Evolutionary conservation across 176 grass and related monocot species (phyloP).

Genomic region (Neostapfia colusana): DNA sequence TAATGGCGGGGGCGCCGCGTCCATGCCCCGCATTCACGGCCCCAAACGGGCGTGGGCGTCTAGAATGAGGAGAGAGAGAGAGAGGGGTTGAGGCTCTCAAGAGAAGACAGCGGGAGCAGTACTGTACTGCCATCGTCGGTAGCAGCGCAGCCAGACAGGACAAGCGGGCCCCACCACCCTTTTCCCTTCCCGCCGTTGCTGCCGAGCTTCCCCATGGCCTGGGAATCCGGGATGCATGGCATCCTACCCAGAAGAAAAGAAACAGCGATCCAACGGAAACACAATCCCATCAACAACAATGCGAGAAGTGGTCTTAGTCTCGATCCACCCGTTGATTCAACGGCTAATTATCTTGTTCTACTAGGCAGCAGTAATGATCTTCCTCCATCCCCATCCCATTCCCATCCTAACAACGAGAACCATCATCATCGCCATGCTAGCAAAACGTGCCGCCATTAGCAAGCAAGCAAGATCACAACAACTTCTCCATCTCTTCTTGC

Average conservation of each 20-base stretch:
- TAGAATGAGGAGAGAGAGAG: not conserved
- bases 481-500: not conserved
- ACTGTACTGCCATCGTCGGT: not conserved
- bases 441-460: constrained; percentile 1
- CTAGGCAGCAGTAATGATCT: not conserved
- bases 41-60: too few relatives aligned
- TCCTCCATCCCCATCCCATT: not conserved
- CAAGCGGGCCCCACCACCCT: not conserved
- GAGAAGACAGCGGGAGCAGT: not conserved
- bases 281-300: not conserved
- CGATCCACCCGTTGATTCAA: not conserved
- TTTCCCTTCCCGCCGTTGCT: not conserved
- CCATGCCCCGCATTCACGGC: constrained; percentile 19
- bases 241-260: not conserved
- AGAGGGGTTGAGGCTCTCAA: not conserved
- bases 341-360: not conserved
- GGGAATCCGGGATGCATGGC: not conserved
- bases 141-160: not conserved
- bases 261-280: too few relatives aligned
- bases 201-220: not conserved
- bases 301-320: not conserved
- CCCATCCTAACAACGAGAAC: not conserved
- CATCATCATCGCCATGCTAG: not conserved
- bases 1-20: not conserved
- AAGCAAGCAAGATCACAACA: not conserved